Evolutionary conservation across 345 rosid species (phyloP), one percentile per base, ranked within the genome.

Genomic region (Salix exigua): DNA sequence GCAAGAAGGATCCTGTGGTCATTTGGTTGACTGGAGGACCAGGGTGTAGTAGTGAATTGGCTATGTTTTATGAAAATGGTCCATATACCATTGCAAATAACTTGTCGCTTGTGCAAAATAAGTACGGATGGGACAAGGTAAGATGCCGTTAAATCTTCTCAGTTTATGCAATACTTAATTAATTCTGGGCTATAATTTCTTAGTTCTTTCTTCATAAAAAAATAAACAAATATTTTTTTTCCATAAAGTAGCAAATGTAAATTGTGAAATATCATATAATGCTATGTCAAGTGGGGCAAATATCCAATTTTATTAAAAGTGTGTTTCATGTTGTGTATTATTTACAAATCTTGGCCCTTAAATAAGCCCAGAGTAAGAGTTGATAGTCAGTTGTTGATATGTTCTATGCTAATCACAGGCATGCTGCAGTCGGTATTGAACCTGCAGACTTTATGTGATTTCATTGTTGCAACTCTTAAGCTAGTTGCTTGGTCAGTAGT

Each of bases 1-100:
- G 85, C 79, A 86, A 87, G 87, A 80, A 84, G 66, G 97, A 86
- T 55, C 99, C 99, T 62, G 77, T 96, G 71, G 99, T 96, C 69
- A 92, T 96, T 68, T 96, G 98, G 99, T 89, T 96, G 90, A 94
- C 97, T 18, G 99, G 99, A 82, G 98, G 99, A 14, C 99, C 99
- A 28, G 99, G 99, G 48, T 94, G 99, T 76, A 94, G 99, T 76
- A 92, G 98, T 75, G 99, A 96, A 77, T 77, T 96, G 88, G 99
- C 99, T 82, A 67, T 96, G 89, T 96, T 96, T 87, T 94, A 96
- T 81, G 99, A 96, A 85, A 96, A 96, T 60, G 99, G 99, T 35
- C 98, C 99, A 70, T 96, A 92, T 82, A 77, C 70, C 73, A 91
- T 96, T 79, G 84, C 91, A 18, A 64, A 87, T 64, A 94, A 96